Evolutionary conservation across 2,329 filamentous ascomycete genomes (phyloP), one percentile per base, ranked within the genome.

Genomic region (Parasarocladium wereldwijsianum): DNA sequence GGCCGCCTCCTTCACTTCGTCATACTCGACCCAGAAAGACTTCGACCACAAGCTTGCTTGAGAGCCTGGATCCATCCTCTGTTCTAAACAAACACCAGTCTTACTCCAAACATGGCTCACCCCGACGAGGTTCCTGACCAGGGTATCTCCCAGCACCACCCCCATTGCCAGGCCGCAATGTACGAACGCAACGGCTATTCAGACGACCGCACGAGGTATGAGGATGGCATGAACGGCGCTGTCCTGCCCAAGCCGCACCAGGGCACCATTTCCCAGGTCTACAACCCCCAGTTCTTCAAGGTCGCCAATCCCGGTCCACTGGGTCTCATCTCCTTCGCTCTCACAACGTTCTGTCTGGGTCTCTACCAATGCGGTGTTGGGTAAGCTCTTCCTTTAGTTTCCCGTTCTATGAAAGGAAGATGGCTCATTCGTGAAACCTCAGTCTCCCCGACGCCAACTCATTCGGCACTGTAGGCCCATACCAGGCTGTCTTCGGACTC

Each of bases 291-390:
- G 2, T 46, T 50, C 33, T 44, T 45, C 48, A 66, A 63, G 36
- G 58, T 70, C 43, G 69, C 59, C 45, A 73, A 74, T 46, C 69
- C 70, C 26, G 67, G 67, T 34, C 69, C 69, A 8, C 57, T 74
- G 14, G 69, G 69, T 33, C 58, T 74, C 26, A 63, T 68, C 29
- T 69, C 66, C 52, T 77, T 78, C 50, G 70, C 71, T n/a, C 45
- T 73, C 38, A 76, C 73, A 8, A 76, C 71, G 8, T 75, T 77
- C 43, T 59, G 70, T 10, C 58, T 77, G 20, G 60, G 59, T 16
- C 43, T 66, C 2, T 58, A 58, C 36, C 49, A 58, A 30, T 58
- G 55, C 31, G 57, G 57, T 32, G 56, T 51, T 36, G 55, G 55
- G 69, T 70, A 56, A 39, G 60, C 59, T 9, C 19, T n/a, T n/a